phyloP scores from a whole-genome alignment of 1,139 yeast genomes.

The Suhomyces yuchorum region DNA sequence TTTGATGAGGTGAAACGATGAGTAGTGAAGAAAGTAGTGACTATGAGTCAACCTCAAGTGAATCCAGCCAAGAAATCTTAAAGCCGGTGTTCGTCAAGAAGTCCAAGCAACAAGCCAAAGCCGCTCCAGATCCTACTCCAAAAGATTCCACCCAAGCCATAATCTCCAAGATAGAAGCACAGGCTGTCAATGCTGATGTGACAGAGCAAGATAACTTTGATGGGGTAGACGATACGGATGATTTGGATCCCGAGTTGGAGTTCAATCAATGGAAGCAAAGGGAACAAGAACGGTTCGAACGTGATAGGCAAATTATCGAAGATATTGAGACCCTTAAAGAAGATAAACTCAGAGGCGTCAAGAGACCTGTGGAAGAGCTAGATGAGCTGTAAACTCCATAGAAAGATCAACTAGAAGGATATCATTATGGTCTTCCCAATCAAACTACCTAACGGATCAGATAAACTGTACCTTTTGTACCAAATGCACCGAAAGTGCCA shows the following conservation, averaged over 20 bases:
- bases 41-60: slow-evolving; percentile 8
- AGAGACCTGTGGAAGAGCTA: slow-evolving; percentile 24
- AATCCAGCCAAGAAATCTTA: slow-evolving; percentile 9
- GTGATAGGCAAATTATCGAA: slow-evolving; percentile 43
- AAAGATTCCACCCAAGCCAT: slow-evolving; percentile 2
- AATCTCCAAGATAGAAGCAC: slow-evolving; percentile 9
- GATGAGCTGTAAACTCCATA: neutral
- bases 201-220: slow-evolving; percentile 14
- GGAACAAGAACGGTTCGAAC: slow-evolving; percentile 39
- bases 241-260: slow-evolving; percentile 51
- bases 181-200: neutral
- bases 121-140: neutral
- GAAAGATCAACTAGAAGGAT: too few relatives aligned
- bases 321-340: slow-evolving; percentile 34
- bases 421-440: too few relatives aligned
- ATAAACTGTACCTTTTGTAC: neutral
- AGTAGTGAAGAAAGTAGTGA: slow-evolving; percentile 10
- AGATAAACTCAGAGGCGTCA: slow-evolving; percentile 14
- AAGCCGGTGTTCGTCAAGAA: slow-evolving; percentile 11
- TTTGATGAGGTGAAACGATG: neutral
- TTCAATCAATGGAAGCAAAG: slow-evolving; percentile 48
- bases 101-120: slow-evolving; percentile 4
- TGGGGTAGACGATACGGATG: slow-evolving; percentile 58
- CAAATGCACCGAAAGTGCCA: too few relatives aligned
- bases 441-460: too few relatives aligned